Percentiles rank a stretch among this genome's conserved stretches.
Conservation (phyloP, 805 yeast genomes). For the Monosporozyma aerobia region DNA sequence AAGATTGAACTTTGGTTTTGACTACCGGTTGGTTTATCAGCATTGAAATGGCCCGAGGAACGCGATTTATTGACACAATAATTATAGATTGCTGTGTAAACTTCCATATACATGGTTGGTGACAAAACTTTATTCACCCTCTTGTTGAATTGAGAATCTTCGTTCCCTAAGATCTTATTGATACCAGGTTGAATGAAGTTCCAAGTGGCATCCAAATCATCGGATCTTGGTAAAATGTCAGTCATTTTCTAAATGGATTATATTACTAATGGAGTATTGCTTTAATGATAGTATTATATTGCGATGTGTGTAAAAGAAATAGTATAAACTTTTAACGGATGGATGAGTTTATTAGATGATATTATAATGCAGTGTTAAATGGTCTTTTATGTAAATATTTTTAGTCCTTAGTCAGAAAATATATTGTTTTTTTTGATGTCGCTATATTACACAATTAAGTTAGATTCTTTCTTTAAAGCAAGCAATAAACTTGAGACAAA, state of each 20-base stretch:
- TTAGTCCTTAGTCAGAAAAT: background rate
- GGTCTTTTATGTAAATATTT: background rate
- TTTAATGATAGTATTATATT: background rate
- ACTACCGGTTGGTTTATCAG: conserved; percentile 27
- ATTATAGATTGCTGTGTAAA: conserved; percentile 87
- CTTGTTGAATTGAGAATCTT: conserved; percentile 28
- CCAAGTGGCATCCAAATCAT: conserved; percentile 67
- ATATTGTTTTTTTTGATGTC: background rate
- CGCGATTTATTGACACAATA: conserved; percentile 79
- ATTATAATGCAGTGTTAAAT: background rate
- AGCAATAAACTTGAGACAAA: background rate
- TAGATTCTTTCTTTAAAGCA: background rate
- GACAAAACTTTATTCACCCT: conserved; percentile 55
- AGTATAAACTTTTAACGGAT: background rate
- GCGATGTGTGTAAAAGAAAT: background rate
- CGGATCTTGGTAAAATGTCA: conserved; percentile 42
- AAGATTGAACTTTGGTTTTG: conserved; percentile 37
- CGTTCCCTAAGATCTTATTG: conserved; percentile 56
- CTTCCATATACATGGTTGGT: conserved; percentile 72
- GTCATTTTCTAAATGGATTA: conserved; percentile 12
- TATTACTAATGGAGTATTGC: background rate
- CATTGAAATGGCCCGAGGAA: conserved; percentile 31
- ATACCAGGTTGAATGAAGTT: conserved; percentile 68
- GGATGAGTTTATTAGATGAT: background rate
- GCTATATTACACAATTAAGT: background rate